A percentile compares a stretch with the other conserved stretches of the same genome.
phyloP scores from a whole-genome alignment of 768 basidiomycete species.

The Crassisporium funariophilum region DNA sequence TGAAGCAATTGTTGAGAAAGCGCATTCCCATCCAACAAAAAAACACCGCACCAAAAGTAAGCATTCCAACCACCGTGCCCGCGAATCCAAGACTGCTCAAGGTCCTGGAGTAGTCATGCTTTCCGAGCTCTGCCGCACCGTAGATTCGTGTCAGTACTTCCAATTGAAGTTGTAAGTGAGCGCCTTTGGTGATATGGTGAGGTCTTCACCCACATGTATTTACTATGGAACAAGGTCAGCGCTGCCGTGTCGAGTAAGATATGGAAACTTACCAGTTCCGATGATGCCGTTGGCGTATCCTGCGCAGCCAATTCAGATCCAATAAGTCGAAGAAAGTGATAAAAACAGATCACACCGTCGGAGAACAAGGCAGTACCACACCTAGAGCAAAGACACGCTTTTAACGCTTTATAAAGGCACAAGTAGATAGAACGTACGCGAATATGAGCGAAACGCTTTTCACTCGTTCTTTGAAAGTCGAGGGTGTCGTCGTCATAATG shows the following conservation, averaged over 20 bases:
- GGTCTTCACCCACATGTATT: slow-evolving; percentile 56
- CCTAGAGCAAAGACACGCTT: slow-evolving; percentile 33
- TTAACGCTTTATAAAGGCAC: neutral
- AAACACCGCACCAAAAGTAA: slow-evolving; percentile 58
- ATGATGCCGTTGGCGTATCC: slow-evolving; percentile 85
- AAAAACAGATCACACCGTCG: slow-evolving; percentile 53
- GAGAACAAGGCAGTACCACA: slow-evolving; percentile 90
- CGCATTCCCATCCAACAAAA: neutral
- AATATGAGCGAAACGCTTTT: slow-evolving; percentile 80
- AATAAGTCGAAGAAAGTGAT: neutral
- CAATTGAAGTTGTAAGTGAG: neutral
- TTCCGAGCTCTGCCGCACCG: slow-evolving; percentile 49
- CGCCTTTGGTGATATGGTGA: neutral
- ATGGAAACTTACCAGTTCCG: slow-evolving; percentile 60
- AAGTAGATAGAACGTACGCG: slow-evolving; percentile 52
- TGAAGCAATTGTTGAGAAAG: slow-evolving; percentile 12
- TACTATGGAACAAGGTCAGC: slow-evolving; percentile 43
- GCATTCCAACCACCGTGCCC: slow-evolving; percentile 86
- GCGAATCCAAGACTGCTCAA: slow-evolving; percentile 78
- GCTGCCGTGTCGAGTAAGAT: neutral
- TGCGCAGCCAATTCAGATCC: slow-evolving; percentile 25
- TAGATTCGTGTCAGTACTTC: slow-evolving; percentile 75
- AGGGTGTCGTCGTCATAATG: slow-evolving; percentile 21
- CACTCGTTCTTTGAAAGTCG: slow-evolving; percentile 36
- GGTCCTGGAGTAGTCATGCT: slow-evolving; percentile 61